Evolutionary conservation across 306 rosid genomes (phyloP), one percentile per base, ranked within the genome.

Genomic region (Cicer yamashitae): DNA sequence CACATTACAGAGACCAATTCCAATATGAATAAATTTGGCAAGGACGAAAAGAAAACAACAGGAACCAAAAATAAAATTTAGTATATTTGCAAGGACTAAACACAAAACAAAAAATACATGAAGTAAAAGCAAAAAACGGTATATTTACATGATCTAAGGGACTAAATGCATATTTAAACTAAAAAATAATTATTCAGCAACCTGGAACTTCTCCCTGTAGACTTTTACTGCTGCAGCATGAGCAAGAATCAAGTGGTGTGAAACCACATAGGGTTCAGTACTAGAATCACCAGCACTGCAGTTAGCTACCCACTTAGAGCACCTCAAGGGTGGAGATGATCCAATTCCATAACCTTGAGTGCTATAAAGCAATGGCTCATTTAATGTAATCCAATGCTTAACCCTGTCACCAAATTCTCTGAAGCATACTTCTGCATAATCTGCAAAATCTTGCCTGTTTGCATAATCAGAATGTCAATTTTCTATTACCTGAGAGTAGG

Each of bases 391-490:
- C 96, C 96, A 90, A 58, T 85, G 76, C 85, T 90, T 90, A 48
- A 90, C 93, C 53, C 89, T 76, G 71, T 90, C 91, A 5, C 96
- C 96, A 67, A 90, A 90, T 61, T 85, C 84, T 79, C 79, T 78
- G 45, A 83, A 90, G 79, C 96, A 90, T 2, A 90, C 63, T 25
- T 90, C 89, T 47, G 88, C 92, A 59, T 86, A 90, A 75, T 83
- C 47, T 7, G 77, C 74, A 59, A 71, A 90, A 59, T 90, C 89
- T 56, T 69, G 60, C 64, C 93, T 90, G 85, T 78, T 73, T 40
- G 3, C 25, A 60, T 17, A 64, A 50, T 37, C 17, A 57, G 64
- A 67, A 9, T 8, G 48, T 22, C 46, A 68, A 63, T 74, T 75
- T 65, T 69, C 41, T 14, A 56, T 13, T 17, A 50, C n/a, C n/a